Base-by-base conservation (phyloP, 371 early-diverging fungal genomes). In the Syncephalastrum contaminatum region DNA sequence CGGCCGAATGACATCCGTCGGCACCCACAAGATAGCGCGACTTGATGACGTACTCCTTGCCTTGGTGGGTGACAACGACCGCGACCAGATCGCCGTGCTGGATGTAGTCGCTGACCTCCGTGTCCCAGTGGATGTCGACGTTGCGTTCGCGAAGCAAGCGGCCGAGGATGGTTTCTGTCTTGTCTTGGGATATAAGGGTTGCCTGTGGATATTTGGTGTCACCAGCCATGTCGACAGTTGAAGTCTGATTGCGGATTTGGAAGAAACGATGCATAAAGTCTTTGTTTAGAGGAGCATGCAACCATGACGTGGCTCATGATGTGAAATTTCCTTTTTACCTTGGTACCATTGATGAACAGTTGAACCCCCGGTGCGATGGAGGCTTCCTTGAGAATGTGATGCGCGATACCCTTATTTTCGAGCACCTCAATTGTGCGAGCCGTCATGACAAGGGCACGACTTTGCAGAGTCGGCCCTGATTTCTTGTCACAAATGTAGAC, bases 381-480 rank as follows among this genome's bases (percentile, higher is more conserved):
- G 0, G 62, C 52, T 15, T 67, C 59, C 6, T 51, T 40, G 21
- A 70, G 36, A n/a, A 69, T 48, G 39, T 62, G 68, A 18, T 50
- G 48, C 4, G 54, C 63, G 8, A 75, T 43, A 0, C 66, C 66
- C 27, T 62, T 49, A 5, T 46, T 52, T 16, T 69, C 63, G 3
- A 75, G 41, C 1, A 70, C 53, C 18, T 76, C 77, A 43, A 76
- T 21, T 3, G 66, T 67, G 20, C 77, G 58, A 4, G 73, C 43
- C 20, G 77, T 69, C 2, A 73, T 30, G 3, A 66, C 22, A 21
- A 70, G 16, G 8, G 77, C 73, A 13, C 77, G 59, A 21, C 71
- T 76, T 54, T 76, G 65, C 43, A 58, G 54, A 14, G 71, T 70
- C 2, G 71, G 69, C 1, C 67, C 67, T 6, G 56, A 20, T 30